A percentile compares a stretch with the other conserved stretches of the same genome.
phyloP scores from a whole-genome alignment of 164 flowering plant genomes.

The Piper betle region DNA sequence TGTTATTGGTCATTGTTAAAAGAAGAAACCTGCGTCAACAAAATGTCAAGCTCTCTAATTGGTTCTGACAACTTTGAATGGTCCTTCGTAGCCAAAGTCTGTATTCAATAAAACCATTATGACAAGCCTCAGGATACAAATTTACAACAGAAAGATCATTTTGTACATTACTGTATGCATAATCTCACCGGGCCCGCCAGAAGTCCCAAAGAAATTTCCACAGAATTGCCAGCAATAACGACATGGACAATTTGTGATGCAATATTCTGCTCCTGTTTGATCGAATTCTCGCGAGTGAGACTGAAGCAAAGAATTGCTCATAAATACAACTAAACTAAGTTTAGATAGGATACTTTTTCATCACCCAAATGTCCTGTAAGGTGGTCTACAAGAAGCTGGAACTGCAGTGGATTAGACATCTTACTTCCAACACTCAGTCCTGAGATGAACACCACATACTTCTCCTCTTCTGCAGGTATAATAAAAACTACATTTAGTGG shows the following conservation, averaged over 20 bases:
- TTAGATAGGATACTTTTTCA: constrained; percentile 43
- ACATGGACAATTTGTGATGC: constrained; percentile 83
- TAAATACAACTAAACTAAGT: constrained; percentile 2
- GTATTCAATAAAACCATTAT: constrained; percentile 8
- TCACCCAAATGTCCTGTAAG: constrained; percentile 95
- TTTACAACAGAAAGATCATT: neutral
- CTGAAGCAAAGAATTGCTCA: too few relatives aligned
- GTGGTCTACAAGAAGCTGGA: constrained; percentile 93
- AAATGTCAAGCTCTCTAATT: constrained; percentile 76
- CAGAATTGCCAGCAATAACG: constrained; percentile 88
- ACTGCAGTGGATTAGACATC: constrained; percentile 63
- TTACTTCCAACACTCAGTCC: constrained; percentile 68
- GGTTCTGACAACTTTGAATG: constrained; percentile 64
- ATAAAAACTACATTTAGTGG: constrained; percentile 1
- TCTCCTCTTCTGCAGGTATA: constrained; percentile 68
- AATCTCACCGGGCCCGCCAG: constrained; percentile 65
- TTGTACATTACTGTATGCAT: neutral
- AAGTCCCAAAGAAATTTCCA: constrained; percentile 48
- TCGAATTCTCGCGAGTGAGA: neutral
- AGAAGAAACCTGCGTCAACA: constrained; percentile 59
- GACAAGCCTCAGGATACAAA: neutral
- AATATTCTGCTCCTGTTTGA: constrained; percentile 58
- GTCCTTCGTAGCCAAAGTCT: constrained; percentile 69
- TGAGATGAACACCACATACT: constrained; percentile 76
- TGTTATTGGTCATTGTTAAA: neutral